Percentiles rank a stretch among this genome's conserved stretches.
These are phyloP conservation scores for Fomitopsis pulvina DNA, from an alignment of 768 basidiomycete species.

Conservation along the genomic window DNA sequence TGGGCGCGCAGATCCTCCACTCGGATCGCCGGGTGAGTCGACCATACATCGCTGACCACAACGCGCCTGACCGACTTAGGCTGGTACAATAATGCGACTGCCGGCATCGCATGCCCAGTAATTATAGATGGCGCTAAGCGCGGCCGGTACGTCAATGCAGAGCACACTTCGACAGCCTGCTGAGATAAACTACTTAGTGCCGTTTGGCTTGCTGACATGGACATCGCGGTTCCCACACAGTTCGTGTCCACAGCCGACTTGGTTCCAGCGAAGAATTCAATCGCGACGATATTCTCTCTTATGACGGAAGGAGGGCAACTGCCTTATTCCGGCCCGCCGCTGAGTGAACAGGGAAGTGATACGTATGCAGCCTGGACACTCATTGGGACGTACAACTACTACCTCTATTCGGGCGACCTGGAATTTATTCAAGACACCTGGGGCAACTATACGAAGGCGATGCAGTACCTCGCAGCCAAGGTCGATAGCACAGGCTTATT, in stretches of 20 bases:
- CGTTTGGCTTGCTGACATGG: constrained; percentile 60
- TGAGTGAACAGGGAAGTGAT: constrained; percentile 38
- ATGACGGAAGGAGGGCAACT: constrained; percentile 47
- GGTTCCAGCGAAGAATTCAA: constrained; percentile 47
- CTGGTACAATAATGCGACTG: constrained; percentile 49
- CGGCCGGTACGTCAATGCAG: constrained; percentile 34
- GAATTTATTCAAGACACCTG: constrained; percentile 43
- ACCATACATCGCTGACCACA: neutral
- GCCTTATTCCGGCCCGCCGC: constrained; percentile 43
- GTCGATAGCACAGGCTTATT: constrained; percentile 44
- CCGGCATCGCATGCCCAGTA: constrained; percentile 52
- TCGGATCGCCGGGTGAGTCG: constrained; percentile 28
- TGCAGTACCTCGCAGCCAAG: constrained; percentile 47
- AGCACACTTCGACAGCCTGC: constrained; percentile 4
- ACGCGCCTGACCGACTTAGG: constrained; percentile 21
- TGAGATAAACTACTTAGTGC: constrained; percentile 26
- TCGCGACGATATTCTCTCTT: constrained; percentile 50
- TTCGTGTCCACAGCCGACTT: constrained; percentile 59
- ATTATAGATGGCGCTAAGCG: constrained; percentile 59
- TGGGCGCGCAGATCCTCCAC: constrained; percentile 42
- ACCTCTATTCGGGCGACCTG: constrained; percentile 45
- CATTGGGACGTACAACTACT: constrained; percentile 52
- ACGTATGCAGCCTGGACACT: constrained; percentile 59
- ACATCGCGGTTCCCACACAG: constrained; percentile 52
- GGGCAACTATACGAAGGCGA: constrained; percentile 51